Conservation (phyloP, 73 alveolate species). For the Paramecium bursaria region DNA sequence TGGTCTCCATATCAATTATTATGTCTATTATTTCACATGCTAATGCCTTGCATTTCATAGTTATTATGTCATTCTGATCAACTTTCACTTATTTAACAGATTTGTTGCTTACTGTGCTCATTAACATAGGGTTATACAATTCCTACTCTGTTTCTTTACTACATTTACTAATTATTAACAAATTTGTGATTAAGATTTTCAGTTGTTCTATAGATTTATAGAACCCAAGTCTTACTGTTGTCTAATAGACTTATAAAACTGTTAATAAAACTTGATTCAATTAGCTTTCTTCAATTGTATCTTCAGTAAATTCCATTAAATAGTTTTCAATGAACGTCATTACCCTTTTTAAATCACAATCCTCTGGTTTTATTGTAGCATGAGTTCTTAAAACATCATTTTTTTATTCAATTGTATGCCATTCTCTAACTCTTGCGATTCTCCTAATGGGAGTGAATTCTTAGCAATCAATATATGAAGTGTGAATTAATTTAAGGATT, state of each 20-base stretch:
- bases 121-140: too few relatives aligned
- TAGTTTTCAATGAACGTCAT: not conserved
- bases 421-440: slow-evolving; percentile 57
- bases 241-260: not conserved
- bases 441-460: slow-evolving; percentile 29
- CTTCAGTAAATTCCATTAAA: not conserved
- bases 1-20: slow-evolving; percentile 49
- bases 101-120: too few relatives aligned
- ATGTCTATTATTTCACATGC: slow-evolving; percentile 44
- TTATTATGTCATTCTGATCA: slow-evolving; percentile 13
- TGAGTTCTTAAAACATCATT: slow-evolving; percentile 2
- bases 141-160: not conserved
- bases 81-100: not conserved
- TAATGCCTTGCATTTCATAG: slow-evolving; percentile 12
- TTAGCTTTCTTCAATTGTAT: not conserved
- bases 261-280: not conserved
- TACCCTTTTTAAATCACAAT: slow-evolving; percentile 31
- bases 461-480: slow-evolving; percentile 32
- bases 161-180: not conserved
- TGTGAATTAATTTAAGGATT: slow-evolving; percentile 17
- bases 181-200: not conserved
- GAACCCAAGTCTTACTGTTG: slow-evolving; percentile 30
- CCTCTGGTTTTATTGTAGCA: not conserved
- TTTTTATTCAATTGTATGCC: slow-evolving; percentile 29
- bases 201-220: not conserved